Evolutionary conservation across 2,329 filamentous ascomycete species (phyloP), one percentile per base, ranked within the genome.

Genomic region (Rutstroemia sydowiana): DNA sequence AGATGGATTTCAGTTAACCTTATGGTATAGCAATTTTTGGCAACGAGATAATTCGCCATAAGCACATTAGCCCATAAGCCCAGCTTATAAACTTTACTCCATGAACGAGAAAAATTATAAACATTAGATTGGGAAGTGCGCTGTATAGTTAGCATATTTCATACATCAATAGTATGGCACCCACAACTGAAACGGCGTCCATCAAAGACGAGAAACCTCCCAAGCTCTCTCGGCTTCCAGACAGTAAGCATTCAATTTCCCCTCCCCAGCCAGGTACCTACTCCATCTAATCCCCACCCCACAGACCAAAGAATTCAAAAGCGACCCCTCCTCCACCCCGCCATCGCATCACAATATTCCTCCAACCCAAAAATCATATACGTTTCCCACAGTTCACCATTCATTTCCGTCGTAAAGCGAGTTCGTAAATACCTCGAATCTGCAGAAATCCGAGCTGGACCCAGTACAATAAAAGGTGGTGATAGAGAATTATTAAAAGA

Each of bases 321-420:
- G 55, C 62, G 65, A 18, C 65, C 65, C 4, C 63, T 68, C 44
- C 53, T 66, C 32, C 65, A 67, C 56, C 61, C 65, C 14, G 45
- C 63, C 3, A 60, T 66, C 31, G 48, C 63, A 16, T 44, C 57
- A 2, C 57, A 55, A 5, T 57, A 52, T 18, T 56, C 61, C 32
- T 52, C 54, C 16, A 54, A 54, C 6, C 59, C 51, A 16, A 66
- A 66, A 52, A 52, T 60, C 32, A 53, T 68, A 46, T 68, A 67
- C 45, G 53, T 68, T 28, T 63, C 59, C 28, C 34, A 59, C 40
- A 51, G 43, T 8, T 58, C 65, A 11, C 60, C 62, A 10, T 68
- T 66, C 55, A 60, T 67, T 39, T 51, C 59, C 20, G 58, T 57
- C 18, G 50, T 65, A 10, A 68, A 66, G 53, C 63, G 65, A 10